Evolutionary conservation across 129 eudicot species (phyloP), one percentile per base, ranked within the genome.

Genomic region (Flaveria linearis): DNA sequence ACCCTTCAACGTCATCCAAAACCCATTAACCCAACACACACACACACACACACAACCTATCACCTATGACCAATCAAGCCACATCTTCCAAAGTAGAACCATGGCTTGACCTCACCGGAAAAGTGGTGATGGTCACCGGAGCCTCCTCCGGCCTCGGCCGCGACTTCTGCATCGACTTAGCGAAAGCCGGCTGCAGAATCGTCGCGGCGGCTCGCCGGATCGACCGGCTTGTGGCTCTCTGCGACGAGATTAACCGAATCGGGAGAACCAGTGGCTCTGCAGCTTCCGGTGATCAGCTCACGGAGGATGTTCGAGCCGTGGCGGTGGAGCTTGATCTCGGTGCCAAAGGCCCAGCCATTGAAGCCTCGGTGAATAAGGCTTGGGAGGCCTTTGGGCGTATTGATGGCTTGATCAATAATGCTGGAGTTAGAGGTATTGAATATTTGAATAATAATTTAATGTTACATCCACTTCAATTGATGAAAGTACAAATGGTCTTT

Each of bases 41-140:
- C 33, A 47, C 16, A 2, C 20, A 15, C 18, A 16, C 6, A n/a
- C n/a, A n/a, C n/a, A n/a, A n/a, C n/a, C n/a, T 33, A 33, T 33
- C 39, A 33, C 39, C 76, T 49, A 78, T 78, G 82, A 1, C 50
- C 62, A 30, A 46, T 30, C 64, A 13, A 28, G 17, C 8, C 2
- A 2, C 22, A 20, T 61, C 41, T 61, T 25, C 78, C 8, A 39
- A 12, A 42, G 13, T 86, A 23, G 95, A 87, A 81, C 87, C 89
- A 18, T 89, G 96, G 96, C 53, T 71, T 17, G 81, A 84, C n/a
- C 68, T 92, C 9, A 67, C 41, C 7, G 88, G 81, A 25, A 93
- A 90, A 66, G 87, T 88, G 1, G 96, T 93, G 56, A 68, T 90
- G 92, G 95, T 93, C 4, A 93, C 98, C 46, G 98, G 98, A 20